Conservation (phyloP, 73 alveolate species). For the Vitrella brassicaformis region DNA sequence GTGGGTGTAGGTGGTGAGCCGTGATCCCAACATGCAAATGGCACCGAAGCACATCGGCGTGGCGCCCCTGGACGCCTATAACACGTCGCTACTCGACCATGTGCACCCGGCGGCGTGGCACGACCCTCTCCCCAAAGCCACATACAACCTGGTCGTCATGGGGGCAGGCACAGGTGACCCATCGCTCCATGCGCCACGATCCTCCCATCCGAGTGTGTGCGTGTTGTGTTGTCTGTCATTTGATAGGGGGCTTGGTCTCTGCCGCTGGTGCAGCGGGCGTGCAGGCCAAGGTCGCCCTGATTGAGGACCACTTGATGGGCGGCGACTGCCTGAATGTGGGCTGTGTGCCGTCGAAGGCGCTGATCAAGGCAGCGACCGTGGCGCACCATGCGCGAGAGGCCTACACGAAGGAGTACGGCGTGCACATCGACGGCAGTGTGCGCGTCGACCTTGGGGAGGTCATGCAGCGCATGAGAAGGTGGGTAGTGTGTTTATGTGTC, state of each 20-base stretch:
- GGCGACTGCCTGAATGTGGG: constrained; percentile 71
- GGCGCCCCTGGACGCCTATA: constrained; percentile 42
- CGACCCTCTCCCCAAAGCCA: constrained; percentile 41
- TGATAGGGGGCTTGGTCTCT: constrained; percentile 58
- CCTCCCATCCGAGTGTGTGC: too few species aligned
- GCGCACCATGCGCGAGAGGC: constrained; percentile 38
- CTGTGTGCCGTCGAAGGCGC: constrained; percentile 75
- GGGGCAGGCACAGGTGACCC: constrained; percentile 76
- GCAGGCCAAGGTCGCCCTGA: constrained; percentile 60
- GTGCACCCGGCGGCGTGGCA: constrained; percentile 58
- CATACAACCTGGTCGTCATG: constrained; percentile 48
- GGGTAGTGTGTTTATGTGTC: neutral
- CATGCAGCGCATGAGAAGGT: constrained; percentile 24
- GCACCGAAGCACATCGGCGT: neutral
- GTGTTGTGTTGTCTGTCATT: too few species aligned
- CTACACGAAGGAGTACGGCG: constrained; percentile 44
- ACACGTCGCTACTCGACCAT: constrained; percentile 47
- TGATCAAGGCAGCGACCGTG: constrained; percentile 46
- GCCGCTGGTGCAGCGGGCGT: constrained; percentile 40
- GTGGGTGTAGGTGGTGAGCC: too few species aligned
- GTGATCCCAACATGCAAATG: too few species aligned
- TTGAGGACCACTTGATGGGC: constrained; percentile 57
- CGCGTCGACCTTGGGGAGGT: constrained; percentile 1
- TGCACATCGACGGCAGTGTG: constrained; percentile 37
- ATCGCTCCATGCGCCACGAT: too few species aligned